Conservation (phyloP, 108 stramenopile genomes). For the Cyclotella baltica region DNA sequence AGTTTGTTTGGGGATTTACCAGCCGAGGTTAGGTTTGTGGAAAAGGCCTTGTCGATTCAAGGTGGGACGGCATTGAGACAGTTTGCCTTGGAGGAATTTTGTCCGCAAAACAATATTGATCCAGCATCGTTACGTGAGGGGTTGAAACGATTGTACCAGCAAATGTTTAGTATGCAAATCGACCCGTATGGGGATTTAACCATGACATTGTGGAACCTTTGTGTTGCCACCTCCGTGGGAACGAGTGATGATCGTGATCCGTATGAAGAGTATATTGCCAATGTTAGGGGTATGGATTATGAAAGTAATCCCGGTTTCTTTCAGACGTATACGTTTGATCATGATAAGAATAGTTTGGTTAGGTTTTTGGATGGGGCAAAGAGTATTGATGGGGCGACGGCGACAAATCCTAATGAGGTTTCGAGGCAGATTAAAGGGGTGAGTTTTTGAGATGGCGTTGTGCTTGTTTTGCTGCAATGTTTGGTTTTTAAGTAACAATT, state of each 20-base stretch:
- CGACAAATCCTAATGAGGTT: conserved; percentile 47
- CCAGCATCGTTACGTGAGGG: conserved; percentile 80
- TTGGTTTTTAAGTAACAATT: neutral
- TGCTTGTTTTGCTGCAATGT: neutral
- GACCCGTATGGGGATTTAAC: conserved; percentile 87
- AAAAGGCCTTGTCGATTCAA: conserved; percentile 67
- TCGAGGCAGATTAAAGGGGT: conserved; percentile 46
- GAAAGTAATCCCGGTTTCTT: conserved; percentile 77
- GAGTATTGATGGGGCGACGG: conserved; percentile 43
- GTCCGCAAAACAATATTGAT: conserved; percentile 72
- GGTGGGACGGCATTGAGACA: conserved; percentile 82
- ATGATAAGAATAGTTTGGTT: conserved; percentile 68
- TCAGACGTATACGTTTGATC: conserved; percentile 88
- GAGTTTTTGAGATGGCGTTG: neutral
- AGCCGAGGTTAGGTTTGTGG: conserved; percentile 77
- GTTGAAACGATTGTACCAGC: conserved; percentile 67
- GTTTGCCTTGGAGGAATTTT: conserved; percentile 83
- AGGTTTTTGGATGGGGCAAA: conserved; percentile 76
- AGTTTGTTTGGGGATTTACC: conserved; percentile 75
- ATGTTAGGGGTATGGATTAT: conserved; percentile 47
- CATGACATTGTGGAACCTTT: conserved; percentile 70
- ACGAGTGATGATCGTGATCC: conserved; percentile 80
- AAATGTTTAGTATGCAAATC: conserved; percentile 86
- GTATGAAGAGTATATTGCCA: conserved; percentile 65
- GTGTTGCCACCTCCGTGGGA: conserved; percentile 76